Evolutionary conservation across 371 early-diverging fungal genomes (phyloP).

Genomic region (Actinomortierella ambigua): DNA sequence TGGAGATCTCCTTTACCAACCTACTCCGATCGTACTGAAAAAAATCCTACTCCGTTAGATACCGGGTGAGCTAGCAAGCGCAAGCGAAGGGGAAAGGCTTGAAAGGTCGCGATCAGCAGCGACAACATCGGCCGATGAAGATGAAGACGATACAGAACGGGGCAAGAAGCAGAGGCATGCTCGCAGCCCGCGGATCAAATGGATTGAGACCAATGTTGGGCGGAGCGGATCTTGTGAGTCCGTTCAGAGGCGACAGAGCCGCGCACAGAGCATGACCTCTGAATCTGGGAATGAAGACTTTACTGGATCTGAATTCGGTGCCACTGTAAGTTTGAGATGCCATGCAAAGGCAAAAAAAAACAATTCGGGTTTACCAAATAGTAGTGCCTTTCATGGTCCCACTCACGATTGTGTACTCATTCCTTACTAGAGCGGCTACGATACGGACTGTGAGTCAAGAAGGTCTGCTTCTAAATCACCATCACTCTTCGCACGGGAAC

Average conservation of each 20-base stretch:
- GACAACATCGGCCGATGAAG: slow-evolving; percentile 32
- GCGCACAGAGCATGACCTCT: slow-evolving; percentile 34
- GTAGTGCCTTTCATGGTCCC: too few species aligned
- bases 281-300: slow-evolving; percentile 44
- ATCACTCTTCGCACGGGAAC: slow-evolving; percentile 16
- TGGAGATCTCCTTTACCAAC: background rate
- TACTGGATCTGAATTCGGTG: slow-evolving; percentile 44
- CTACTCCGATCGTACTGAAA: background rate
- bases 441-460: slow-evolving; percentile 39
- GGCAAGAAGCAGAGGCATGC: slow-evolving; percentile 12
- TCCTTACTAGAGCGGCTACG: slow-evolving; percentile 36
- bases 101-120: slow-evolving; percentile 30
- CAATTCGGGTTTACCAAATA: too few species aligned
- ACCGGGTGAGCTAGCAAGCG: slow-evolving; percentile 31
- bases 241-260: slow-evolving; percentile 7
- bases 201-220: slow-evolving; percentile 28
- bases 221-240: slow-evolving; percentile 10
- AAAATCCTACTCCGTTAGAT: slow-evolving; percentile 5
- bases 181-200: slow-evolving; percentile 28
- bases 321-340: slow-evolving; percentile 35
- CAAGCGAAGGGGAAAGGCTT: slow-evolving; percentile 42
- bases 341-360: too few species aligned
- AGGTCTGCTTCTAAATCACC: slow-evolving; percentile 38
- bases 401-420: background rate
- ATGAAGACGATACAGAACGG: background rate